Conservation (phyloP, 148 eudicot genomes). For the Silene latifolia region DNA sequence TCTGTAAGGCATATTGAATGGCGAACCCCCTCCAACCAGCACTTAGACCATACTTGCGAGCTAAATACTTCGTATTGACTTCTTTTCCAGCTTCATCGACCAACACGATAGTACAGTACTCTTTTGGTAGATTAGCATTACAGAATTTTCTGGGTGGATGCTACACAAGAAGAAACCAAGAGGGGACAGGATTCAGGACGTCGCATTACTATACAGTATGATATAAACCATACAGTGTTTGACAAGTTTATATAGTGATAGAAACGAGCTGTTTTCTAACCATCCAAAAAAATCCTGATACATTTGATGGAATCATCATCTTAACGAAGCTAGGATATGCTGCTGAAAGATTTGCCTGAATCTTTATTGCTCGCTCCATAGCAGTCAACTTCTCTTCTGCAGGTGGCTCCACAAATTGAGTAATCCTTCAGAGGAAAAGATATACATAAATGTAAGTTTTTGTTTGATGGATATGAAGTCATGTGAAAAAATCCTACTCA, state of each 20-base stretch:
- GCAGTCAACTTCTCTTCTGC: background rate
- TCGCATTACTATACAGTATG: background rate
- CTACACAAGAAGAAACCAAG: slow-evolving; percentile 21
- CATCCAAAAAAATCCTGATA: background rate
- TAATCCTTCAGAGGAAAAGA: slow-evolving; percentile 3
- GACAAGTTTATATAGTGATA: background rate
- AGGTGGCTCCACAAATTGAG: slow-evolving; percentile 5
- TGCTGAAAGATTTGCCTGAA: slow-evolving; percentile 11
- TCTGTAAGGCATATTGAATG: slow-evolving; percentile 23
- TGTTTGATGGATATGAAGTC: too few species aligned
- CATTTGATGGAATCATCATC: background rate
- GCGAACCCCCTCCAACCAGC: slow-evolving; percentile 42
- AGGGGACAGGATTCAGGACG: background rate
- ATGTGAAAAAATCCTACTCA: too few species aligned
- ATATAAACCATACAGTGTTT: background rate
- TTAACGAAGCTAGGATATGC: slow-evolving; percentile 8
- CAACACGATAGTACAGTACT: slow-evolving; percentile 19
- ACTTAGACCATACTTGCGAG: slow-evolving; percentile 32
- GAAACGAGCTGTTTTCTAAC: background rate
- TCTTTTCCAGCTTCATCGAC: slow-evolving; percentile 33
- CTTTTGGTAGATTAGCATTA: slow-evolving; percentile 24
- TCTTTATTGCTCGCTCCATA: slow-evolving; percentile 4
- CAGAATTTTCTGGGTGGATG: slow-evolving; percentile 31
- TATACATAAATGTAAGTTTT: background rate
- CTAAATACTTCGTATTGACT: slow-evolving; percentile 22